Evolutionary conservation across 208 protist species (phyloP).

Genomic region (Crithidia bombi): DNA sequence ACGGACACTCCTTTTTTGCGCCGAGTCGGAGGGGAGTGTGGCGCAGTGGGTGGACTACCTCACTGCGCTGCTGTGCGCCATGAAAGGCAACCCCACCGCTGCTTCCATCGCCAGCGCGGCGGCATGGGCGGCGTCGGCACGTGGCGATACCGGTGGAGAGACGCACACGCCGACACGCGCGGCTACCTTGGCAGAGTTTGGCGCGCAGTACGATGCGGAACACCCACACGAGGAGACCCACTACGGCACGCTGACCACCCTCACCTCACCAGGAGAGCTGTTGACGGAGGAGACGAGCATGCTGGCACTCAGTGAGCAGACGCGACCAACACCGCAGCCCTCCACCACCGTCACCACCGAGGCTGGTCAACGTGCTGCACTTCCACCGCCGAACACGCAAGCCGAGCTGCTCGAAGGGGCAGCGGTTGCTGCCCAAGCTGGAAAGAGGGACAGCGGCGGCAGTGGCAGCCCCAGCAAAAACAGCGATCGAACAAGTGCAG

Average conservation of each 20-base stretch:
- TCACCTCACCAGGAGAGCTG: slow-evolving; percentile 12
- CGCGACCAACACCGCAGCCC: not conserved
- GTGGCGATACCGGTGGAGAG: not conserved
- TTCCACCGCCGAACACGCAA: not conserved
- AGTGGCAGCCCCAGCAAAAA: too few species aligned
- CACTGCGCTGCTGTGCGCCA: slow-evolving; percentile 32
- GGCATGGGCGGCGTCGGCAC: too few species aligned
- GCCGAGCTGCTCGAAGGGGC: not conserved
- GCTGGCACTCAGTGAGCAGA: slow-evolving; percentile 1
- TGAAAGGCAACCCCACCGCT: slow-evolving; percentile 22
- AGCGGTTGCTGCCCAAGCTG: too few species aligned
- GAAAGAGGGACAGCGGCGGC: not conserved
- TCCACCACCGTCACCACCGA: too few species aligned
- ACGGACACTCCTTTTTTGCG: slow-evolving; percentile 52
- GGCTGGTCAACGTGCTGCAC: not conserved
- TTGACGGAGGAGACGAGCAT: slow-evolving; percentile 2
- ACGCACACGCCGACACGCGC: slow-evolving; percentile 3
- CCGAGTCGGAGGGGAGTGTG: slow-evolving; percentile 40
- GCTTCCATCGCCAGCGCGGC: not conserved
- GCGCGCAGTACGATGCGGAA: slow-evolving; percentile 11
- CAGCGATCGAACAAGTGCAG: not conserved
- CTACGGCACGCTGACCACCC: slow-evolving; percentile 16
- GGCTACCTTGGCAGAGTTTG: slow-evolving; percentile 15
- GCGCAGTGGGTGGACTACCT: slow-evolving; percentile 60
- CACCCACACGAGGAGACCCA: slow-evolving; percentile 17